A percentile compares a stretch with the other conserved stretches of the same genome.
Evolutionary conservation across 1,139 yeast species (phyloP).

Genomic region (Yamadazyma friedrichii): DNA sequence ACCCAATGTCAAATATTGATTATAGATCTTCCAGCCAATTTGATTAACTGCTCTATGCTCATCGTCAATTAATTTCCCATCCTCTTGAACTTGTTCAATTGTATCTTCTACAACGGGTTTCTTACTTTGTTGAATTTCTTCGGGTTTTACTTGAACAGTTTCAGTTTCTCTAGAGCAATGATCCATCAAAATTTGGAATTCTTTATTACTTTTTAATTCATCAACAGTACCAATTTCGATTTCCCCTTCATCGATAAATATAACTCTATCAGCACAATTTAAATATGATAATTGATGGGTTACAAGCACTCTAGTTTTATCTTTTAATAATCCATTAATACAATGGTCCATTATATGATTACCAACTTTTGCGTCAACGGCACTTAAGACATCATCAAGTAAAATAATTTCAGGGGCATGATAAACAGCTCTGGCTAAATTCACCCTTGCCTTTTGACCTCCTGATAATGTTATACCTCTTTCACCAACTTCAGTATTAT

Average conservation of each 20-base stretch:
- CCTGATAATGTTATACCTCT: constrained; percentile 50
- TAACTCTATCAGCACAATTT: constrained; percentile 38
- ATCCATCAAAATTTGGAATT: constrained; percentile 21
- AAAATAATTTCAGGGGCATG: constrained; percentile 38
- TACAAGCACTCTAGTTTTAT: constrained; percentile 42
- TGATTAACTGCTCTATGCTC: constrained; percentile 42
- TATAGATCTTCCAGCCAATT: constrained; percentile 27
- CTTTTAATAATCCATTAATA: constrained; percentile 31
- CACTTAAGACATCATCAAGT: constrained; percentile 47
- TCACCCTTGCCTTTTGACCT: constrained; percentile 50
- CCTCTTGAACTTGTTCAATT: too few species aligned
- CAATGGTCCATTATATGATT: constrained; percentile 43
- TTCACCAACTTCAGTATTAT: constrained; percentile 48
- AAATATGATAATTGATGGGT: constrained; percentile 48
- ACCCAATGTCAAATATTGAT: constrained; percentile 54
- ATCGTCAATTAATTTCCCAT: constrained; percentile 32
- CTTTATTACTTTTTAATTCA: constrained; percentile 32
- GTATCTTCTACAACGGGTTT: constrained; percentile 18
- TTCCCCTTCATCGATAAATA: constrained; percentile 34
- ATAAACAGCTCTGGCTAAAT: constrained; percentile 47
- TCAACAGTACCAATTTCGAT: constrained; percentile 31
- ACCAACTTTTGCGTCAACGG: constrained; percentile 52
- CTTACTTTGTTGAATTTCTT: constrained; percentile 6
- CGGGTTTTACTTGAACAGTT: not conserved
- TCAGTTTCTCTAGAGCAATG: constrained; percentile 54